Evolutionary conservation across 2,329 filamentous ascomycete genomes (phyloP).

Genomic region (Cercospora sp.): DNA sequence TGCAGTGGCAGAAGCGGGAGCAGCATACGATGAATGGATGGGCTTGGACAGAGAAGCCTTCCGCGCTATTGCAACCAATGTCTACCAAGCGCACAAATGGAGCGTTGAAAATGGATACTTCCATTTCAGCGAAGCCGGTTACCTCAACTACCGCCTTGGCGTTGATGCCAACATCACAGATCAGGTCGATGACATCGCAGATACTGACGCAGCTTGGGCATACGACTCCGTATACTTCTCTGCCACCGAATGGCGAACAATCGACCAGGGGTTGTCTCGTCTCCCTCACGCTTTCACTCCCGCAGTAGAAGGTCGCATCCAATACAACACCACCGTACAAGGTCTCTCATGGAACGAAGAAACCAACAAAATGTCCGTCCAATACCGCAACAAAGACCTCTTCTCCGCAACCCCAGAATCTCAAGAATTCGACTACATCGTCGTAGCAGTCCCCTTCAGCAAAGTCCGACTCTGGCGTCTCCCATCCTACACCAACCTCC

Average conservation of each 20-base stretch:
- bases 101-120: conserved; percentile 59
- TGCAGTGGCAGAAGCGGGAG: conserved; percentile 42
- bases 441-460: conserved; percentile 66
- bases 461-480: conserved; percentile 64
- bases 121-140: conserved; percentile 65
- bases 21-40: conserved; percentile 42
- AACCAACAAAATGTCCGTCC: conserved; percentile 57
- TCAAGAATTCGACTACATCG: conserved; percentile 63
- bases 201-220: conserved; percentile 52
- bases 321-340: conserved; percentile 59
- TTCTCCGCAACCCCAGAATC: conserved; percentile 47
- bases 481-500: conserved; percentile 53
- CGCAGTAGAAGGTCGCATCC: conserved; percentile 58
- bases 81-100: conserved; percentile 56
- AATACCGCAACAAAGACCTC: conserved; percentile 55
- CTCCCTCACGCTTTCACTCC: conserved; percentile 65
- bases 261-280: conserved; percentile 61
- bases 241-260: conserved; percentile 63
- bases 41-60: conserved; percentile 38
- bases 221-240: conserved; percentile 62
- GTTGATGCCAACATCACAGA: conserved; percentile 58
- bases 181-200: conserved; percentile 48
- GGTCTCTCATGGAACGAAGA: conserved; percentile 56
- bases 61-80: conserved; percentile 43
- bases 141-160: conserved; percentile 60